Evolutionary conservation across 768 basidiomycete species (phyloP).

Genomic region (Mycena alexandri): DNA sequence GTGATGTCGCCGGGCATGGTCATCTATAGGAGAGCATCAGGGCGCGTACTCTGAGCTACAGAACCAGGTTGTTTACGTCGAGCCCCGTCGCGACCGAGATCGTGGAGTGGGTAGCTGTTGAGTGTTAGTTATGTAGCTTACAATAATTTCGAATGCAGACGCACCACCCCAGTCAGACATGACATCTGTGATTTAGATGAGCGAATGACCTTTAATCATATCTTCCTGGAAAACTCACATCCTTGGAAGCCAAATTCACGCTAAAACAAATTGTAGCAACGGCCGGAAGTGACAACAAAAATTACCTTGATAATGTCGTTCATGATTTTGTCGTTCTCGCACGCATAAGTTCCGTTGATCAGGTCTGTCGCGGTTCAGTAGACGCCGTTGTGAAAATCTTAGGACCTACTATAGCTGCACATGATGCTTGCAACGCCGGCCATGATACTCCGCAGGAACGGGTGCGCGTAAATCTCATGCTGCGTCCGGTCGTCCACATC

Average conservation of each 20-base stretch:
- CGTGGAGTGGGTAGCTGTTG: conserved; percentile 64
- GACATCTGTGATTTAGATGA: conserved; percentile 54
- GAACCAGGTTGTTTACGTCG: conserved; percentile 60
- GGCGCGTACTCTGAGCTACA: not conserved
- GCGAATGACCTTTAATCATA: not conserved
- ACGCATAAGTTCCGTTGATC: conserved; percentile 79
- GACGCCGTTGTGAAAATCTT: not conserved
- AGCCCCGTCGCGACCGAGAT: conserved; percentile 70
- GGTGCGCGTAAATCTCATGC: conserved; percentile 80
- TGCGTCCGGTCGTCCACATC: conserved; percentile 86
- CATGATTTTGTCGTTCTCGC: conserved; percentile 77
- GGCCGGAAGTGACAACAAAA: not conserved
- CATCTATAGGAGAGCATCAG: conserved; percentile 58
- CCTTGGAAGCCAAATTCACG: conserved; percentile 84
- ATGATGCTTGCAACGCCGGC: conserved; percentile 68
- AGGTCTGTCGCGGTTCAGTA: conserved; percentile 56
- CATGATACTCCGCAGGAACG: conserved; percentile 78
- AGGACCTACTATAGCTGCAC: conserved; percentile 33
- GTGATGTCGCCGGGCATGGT: conserved; percentile 74
- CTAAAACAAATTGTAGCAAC: conserved; percentile 20
- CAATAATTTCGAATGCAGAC: conserved; percentile 22
- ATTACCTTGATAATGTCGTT: conserved; percentile 76
- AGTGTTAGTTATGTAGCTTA: not conserved
- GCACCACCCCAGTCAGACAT: conserved; percentile 81
- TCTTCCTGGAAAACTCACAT: conserved; percentile 53